Evolutionary conservation across 2,329 filamentous ascomycete species (phyloP).

Genomic region (Beauveria sp.): DNA sequence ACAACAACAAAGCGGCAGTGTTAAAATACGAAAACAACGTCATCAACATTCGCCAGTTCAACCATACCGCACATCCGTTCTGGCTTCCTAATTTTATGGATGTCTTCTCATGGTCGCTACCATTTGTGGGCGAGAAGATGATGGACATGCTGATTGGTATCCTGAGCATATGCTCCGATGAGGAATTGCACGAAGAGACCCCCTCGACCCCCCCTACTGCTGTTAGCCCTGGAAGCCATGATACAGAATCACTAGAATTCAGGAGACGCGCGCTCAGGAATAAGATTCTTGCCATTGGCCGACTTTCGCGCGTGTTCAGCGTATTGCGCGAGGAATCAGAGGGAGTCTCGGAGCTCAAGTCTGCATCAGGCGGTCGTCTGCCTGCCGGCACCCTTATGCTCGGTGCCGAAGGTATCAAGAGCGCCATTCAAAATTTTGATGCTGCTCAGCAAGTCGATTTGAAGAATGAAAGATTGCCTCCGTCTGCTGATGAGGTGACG

Average conservation of each 20-base stretch:
- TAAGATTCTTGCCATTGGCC: conserved; percentile 96
- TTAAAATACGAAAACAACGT: conserved; percentile 99
- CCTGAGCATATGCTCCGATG: conserved; percentile 94
- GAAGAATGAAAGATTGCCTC: conserved; percentile 91
- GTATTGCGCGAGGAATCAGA: conserved; percentile 96
- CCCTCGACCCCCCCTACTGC: conserved; percentile 62
- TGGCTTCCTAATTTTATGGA: conserved; percentile 99
- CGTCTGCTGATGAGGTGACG: conserved; percentile 83
- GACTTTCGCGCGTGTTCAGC: conserved; percentile 95
- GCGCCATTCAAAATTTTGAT: conserved; percentile 93
- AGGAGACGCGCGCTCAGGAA: conserved; percentile 98
- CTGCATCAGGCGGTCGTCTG: conserved; percentile 82
- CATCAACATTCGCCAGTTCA: conserved; percentile 99
- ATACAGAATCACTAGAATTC: conserved; percentile 83
- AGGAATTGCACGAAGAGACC: conserved; percentile 84
- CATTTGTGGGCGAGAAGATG: conserved; percentile 98
- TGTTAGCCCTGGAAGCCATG: conserved; percentile 38
- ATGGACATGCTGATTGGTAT: conserved; percentile 99
- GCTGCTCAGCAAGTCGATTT: conserved; percentile 94
- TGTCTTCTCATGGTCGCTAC: conserved; percentile 99
- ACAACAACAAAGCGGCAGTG: conserved; percentile 99
- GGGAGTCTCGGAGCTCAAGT: conserved; percentile 94
- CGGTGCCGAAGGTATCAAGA: conserved; percentile 96
- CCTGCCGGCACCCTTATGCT: conserved; percentile 96
- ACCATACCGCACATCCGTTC: conserved; percentile 98